Base-by-base conservation (phyloP, 2,329 filamentous ascomycete genomes). In the Pezizomycotina sp. region DNA sequence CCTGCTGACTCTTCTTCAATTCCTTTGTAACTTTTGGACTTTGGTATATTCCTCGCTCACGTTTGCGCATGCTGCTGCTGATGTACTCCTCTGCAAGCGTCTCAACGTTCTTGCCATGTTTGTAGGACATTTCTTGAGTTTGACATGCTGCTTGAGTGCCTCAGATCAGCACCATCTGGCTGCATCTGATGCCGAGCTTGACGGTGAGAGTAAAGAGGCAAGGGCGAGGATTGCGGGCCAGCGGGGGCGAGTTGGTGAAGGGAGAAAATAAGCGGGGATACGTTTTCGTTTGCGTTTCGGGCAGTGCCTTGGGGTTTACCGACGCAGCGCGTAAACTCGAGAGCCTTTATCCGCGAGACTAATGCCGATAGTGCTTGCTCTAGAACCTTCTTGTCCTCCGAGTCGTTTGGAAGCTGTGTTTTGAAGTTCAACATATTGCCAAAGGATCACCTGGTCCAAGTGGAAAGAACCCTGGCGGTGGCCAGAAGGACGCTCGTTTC, bases 1-100 rank as follows among this genome's bases (percentile, higher is more conserved):
- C 89, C 60, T 93, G 89, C 56, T 92, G 84, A 55, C 93, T 84
- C 61, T 95, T 95, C 65, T 79, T 83, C 42, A 98, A 66, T 59
- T 98, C 89, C 41, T 86, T 73, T 95, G 86, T 25, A 95, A 66
- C 22, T 81, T 75, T 35, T 80, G 77, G 47, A 95, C 86, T 50
- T 89, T 83, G 57, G 83, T 75, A 47, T 78, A 72, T 58, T 92
- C 83, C 57, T 84, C 78, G 55, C 91, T 82, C 46, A 83, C 69
- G 53, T 77, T 74, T 57, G 82, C 58, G 84, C 72, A 38, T 80
- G 68, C 34, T 95, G 68, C 58, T 92, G 81, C 42, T 79, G 79
- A 58, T 76, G 51, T 93, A 83, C 55, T 92, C 73, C 57, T 91
- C 83, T 38, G 84, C 84, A 62, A 95, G 83, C 56, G 84, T 81